Percentiles rank a stretch among this genome's conserved stretches.
These are phyloP conservation scores for Pseudogymnoascus sp. DNA, from an alignment of 2,329 filamentous ascomycete genomes.

Conservation along the genomic window DNA sequence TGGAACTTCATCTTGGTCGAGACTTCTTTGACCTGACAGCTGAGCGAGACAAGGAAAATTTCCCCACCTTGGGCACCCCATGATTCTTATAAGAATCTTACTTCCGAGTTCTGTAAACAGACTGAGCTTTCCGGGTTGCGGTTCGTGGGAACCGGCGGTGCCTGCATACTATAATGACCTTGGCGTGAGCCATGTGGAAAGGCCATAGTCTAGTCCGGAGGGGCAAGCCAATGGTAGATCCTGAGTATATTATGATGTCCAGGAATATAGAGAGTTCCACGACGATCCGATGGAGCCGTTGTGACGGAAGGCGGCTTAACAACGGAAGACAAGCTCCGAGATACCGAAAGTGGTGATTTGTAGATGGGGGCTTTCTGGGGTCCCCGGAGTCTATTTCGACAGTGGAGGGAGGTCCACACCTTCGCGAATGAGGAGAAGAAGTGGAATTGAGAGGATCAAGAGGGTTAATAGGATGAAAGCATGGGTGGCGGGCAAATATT, in stretches of 20 bases:
- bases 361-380: neutral
- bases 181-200: constrained; percentile 2
- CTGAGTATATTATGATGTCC: neutral
- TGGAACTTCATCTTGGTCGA: constrained; percentile 3
- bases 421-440: constrained; percentile 5
- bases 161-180: neutral
- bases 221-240: neutral
- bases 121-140: constrained; percentile 1
- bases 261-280: neutral
- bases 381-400: neutral
- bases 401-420: neutral
- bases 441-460: neutral
- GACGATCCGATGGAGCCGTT: neutral
- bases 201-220: neutral
- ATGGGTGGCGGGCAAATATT: constrained; percentile 1
- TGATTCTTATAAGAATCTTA: constrained; percentile 8
- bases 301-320: neutral
- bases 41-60: neutral
- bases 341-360: neutral
- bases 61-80: neutral
- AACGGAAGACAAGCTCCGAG: neutral
- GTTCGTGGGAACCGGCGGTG: neutral
- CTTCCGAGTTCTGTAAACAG: neutral
- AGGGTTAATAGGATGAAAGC: neutral
- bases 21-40: neutral